Evolutionary conservation across 257 asterid genomes (phyloP).

Genomic region (Mentha longifolia): DNA sequence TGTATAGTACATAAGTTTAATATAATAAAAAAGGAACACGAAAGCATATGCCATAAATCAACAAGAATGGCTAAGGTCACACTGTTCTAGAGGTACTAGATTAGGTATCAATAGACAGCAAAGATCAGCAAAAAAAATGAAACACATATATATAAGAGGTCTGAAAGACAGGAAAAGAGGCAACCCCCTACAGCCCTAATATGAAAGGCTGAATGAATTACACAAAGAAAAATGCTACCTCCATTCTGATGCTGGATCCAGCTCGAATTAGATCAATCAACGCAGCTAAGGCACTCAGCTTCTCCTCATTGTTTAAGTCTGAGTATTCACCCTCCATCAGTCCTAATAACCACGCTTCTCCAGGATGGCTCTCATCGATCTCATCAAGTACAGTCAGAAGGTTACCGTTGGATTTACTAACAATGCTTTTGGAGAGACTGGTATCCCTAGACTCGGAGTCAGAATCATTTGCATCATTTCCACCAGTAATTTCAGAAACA

Average conservation of each 20-base stretch:
- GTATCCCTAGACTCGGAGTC: slow-evolving; percentile 57
- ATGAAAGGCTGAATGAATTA: neutral
- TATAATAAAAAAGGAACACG: neutral
- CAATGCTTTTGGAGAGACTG: slow-evolving; percentile 47
- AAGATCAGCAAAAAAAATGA: slow-evolving; percentile 18
- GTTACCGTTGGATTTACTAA: slow-evolving; percentile 36
- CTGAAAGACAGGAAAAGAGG: slow-evolving; percentile 3
- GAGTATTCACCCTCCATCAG: slow-evolving; percentile 98
- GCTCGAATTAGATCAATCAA: slow-evolving; percentile 80
- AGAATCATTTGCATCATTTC: slow-evolving; percentile 54
- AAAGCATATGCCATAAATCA: slow-evolving; percentile 2
- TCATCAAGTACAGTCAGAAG: slow-evolving; percentile 51
- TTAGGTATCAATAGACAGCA: slow-evolving; percentile 8
- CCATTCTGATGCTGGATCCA: slow-evolving; percentile 76
- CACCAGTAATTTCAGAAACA: slow-evolving; percentile 66
- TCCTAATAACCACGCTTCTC: slow-evolving; percentile 92
- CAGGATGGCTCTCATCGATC: slow-evolving; percentile 97
- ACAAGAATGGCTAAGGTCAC: neutral
- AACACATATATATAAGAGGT: neutral
- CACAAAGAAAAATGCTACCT: slow-evolving; percentile 54
- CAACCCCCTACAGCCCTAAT: neutral
- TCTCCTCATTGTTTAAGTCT: slow-evolving; percentile 87
- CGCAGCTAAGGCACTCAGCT: slow-evolving; percentile 67
- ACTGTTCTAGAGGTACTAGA: neutral
- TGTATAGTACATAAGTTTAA: slow-evolving; percentile 1